Base-by-base conservation (phyloP, 208 protist species). In the Leishmania turanica region DNA sequence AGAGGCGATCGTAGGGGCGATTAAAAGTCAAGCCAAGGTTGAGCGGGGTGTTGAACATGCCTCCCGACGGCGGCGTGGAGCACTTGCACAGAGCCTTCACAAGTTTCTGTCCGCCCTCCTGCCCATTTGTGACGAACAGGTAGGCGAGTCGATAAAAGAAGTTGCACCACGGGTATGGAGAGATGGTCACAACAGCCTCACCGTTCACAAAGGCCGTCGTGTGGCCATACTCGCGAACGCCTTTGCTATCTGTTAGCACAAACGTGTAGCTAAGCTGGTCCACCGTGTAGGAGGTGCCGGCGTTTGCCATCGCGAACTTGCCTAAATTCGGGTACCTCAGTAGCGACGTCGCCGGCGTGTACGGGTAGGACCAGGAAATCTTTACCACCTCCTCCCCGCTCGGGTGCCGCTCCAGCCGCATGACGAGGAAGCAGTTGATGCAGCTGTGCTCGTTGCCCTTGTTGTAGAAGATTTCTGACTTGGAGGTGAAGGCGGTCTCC, bases 151-250 rank as follows among this genome's bases (percentile, higher is more conserved):
- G 87, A 27, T 92, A 90, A 76, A 97, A 96, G 74, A 97, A 96
- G 77, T 90, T 92, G 87, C 93, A 96, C 93, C 93, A 97, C 66
- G 92, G 90, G 60, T 92, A 95, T 51, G 88, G 87, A 6, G 89
- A 94, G 49, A 97, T 82, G 73, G 75, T 69, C 42, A 95, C 90
- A 9, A 90, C 81, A 0, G 87, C 84, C 66, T 97, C 92, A n/a
- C 90, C 88, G 66, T 93, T 97, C 47, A 95, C 90, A 62, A 90
- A 92, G 1, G 79, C 80, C 1, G 87, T 92, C 37, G 82, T 88
- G 83, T 97, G 93, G 0, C 91, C 91, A 84, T 97, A 97, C 70
- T 91, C 83, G 60, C 92, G 91, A 5, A 94, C 80, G 45, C 93
- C 93, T 27, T 89, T 86, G 73, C 85, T 90, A 79, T 95, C 87